Conservation (phyloP, 106 monocot species). For the Platanthera zijinensis region DNA sequence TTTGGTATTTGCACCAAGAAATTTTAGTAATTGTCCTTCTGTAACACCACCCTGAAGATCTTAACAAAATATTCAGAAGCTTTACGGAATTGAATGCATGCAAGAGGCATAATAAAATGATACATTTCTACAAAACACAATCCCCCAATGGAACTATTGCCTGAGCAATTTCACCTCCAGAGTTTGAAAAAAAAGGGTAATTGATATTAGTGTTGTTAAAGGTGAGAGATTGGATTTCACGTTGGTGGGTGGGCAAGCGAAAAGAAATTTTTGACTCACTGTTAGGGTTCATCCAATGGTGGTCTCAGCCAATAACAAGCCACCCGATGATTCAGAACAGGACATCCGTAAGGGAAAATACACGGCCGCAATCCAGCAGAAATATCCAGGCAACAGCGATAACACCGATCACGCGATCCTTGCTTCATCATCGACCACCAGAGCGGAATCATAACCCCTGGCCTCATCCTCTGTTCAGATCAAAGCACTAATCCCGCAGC, state of each 20-base stretch:
- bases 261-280: neutral
- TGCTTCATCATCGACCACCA: too few species aligned
- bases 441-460: too few species aligned
- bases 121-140: neutral
- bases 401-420: too few species aligned
- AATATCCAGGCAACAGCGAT: too few species aligned
- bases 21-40: constrained; percentile 91
- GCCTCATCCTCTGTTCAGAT: too few species aligned
- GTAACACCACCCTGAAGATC: constrained; percentile 94
- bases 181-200: neutral
- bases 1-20: constrained; percentile 83
- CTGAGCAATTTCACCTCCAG: neutral
- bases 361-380: too few species aligned
- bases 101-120: neutral
- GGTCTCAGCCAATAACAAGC: too few species aligned
- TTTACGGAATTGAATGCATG: neutral
- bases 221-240: neutral
- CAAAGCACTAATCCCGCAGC: too few species aligned
- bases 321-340: too few species aligned
- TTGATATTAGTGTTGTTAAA: neutral
- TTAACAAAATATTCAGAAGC: constrained; percentile 26
- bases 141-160: neutral
- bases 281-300: too few species aligned
- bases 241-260: neutral
- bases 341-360: too few species aligned